Evolutionary conservation across 2,329 filamentous ascomycete species (phyloP), one percentile per base, ranked within the genome.

Genomic region (Fusarium protoensiforme): DNA sequence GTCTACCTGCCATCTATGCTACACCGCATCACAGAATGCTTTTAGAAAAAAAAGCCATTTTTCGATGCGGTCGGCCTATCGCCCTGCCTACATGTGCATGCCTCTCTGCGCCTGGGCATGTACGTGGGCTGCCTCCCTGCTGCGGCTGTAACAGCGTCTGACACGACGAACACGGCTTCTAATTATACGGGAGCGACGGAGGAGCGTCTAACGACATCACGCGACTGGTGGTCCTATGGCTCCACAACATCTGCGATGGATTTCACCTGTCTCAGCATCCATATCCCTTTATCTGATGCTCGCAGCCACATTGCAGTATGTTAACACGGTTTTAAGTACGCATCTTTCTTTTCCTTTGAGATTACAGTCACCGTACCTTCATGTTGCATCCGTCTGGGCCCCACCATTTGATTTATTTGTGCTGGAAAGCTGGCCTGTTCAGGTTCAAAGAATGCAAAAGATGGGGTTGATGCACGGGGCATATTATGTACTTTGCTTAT

Each of bases 141-240:
- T 67, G 39, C 27, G 16, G 27, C 58, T 18, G 56, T 36, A 51
- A 58, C 66, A 61, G 61, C 46, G 24, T 31, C 46, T 53, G 27
- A 53, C 46, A 53, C 46, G 46, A 53, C 46, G 48, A 59, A 31
- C 41, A 64, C 24, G 24, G 46, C 31, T 43, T 71, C 41, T 61
- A 48, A 61, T 71, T 64, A 54, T 58, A 72, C 51, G 69, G 60
- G 46, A 69, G 31, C 61, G 31, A 67, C 35, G 67, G 58, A 29
- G 51, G 35, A 54, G 67, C 60, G 36, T 59, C 56, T 72, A 65
- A 59, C 69, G 61, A 69, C 60, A 74, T 75, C 73, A 77, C 65
- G 67, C 69, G 75, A 75, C 64, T 68, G 61, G 20, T 36, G 41
- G 36, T 64, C 54, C 27, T 54, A 64, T 48, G 57, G 54, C 63